phyloP scores from a whole-genome alignment of 176 grass and related monocot genomes.

The Saccharum spontaneum region DNA sequence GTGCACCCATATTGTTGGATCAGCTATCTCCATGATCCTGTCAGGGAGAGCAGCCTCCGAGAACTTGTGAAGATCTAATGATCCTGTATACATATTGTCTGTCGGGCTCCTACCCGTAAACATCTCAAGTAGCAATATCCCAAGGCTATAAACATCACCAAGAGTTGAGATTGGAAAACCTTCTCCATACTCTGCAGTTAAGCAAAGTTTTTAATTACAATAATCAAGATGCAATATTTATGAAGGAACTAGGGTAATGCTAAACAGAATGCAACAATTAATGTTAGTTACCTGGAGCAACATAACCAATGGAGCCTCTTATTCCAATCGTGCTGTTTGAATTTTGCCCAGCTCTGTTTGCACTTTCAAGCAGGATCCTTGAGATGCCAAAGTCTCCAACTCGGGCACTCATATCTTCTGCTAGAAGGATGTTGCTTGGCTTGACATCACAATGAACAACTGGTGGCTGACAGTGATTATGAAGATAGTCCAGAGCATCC shows the following conservation, averaged over 20 bases:
- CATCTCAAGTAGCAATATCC: conserved; percentile 11
- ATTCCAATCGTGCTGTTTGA: conserved; percentile 11
- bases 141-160: conserved; percentile 14
- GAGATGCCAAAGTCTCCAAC: conserved; percentile 40
- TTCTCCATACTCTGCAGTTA: not conserved
- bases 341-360: not conserved
- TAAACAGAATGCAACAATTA: too few species aligned
- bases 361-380: not conserved
- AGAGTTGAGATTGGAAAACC: conserved; percentile 14
- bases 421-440: conserved; percentile 49
- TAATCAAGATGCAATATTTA: not conserved
- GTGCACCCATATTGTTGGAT: not conserved
- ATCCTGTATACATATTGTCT: not conserved
- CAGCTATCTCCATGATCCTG: not conserved
- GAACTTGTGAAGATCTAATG: not conserved
- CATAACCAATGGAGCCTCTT: conserved; percentile 5
- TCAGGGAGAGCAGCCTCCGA: not conserved
- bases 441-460: conserved; percentile 51
- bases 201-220: not conserved
- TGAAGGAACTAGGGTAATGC: not conserved
- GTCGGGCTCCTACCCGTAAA: not conserved
- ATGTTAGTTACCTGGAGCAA: not conserved
- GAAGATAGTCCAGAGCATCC: conserved; percentile 21
- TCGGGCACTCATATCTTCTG: conserved; percentile 42
- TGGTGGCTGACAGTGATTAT: conserved; percentile 21